A percentile compares a stretch with the other conserved stretches of the same genome.
Evolutionary conservation across 139 green algal species (phyloP).

Genomic region (Coelastrella sp.): DNA sequence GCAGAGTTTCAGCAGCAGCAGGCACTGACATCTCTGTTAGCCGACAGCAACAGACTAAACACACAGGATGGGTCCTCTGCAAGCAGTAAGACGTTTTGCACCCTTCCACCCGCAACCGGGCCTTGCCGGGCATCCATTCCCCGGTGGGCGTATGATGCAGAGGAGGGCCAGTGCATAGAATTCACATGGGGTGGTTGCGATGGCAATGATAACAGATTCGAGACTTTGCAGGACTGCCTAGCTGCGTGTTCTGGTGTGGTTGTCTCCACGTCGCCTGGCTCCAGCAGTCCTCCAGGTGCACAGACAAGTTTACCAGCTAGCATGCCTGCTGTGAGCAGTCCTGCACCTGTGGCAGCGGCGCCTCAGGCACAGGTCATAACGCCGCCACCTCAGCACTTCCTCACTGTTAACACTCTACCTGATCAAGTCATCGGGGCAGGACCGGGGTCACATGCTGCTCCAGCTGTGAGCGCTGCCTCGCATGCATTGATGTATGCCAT

Average conservation of each 20-base stretch:
- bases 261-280: neutral
- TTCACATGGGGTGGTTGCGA: neutral
- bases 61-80: neutral
- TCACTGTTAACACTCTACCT: no score
- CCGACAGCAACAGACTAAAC: neutral
- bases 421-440: no score
- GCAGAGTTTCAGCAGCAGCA: neutral
- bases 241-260: neutral
- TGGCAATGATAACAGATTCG: neutral
- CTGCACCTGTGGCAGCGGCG: no score
- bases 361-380: no score
- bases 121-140: neutral
- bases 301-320: neutral
- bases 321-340: neutral
- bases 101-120: neutral
- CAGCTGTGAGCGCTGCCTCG: no score
- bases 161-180: neutral
- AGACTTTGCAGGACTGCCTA: neutral
- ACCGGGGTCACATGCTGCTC: no score
- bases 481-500: no score
- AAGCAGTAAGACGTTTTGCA: neutral
- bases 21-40: neutral
- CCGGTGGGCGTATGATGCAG: neutral
- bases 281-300: neutral
- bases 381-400: no score